phyloP scores from a whole-genome alignment of 495 filamentous ascomycete species.

The Neurospora sp. region DNA sequence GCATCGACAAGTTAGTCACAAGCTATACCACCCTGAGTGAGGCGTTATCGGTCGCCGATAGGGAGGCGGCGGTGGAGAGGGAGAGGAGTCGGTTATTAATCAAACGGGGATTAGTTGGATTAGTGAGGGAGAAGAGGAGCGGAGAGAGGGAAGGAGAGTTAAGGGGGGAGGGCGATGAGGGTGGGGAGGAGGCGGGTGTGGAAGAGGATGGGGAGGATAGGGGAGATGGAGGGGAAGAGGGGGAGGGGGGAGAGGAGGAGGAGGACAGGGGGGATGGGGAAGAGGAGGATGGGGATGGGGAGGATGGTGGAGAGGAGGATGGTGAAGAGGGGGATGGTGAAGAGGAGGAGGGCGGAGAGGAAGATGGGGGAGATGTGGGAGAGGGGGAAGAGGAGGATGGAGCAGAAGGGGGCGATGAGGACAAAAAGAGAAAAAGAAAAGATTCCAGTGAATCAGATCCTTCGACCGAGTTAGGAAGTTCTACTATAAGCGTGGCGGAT shows the following conservation, averaged over 20 bases:
- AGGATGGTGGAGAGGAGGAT: not conserved
- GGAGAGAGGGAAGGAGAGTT: not conserved
- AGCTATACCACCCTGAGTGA: no score
- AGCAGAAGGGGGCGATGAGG: not conserved
- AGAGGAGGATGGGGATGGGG: no score
- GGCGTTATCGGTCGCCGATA: no score
- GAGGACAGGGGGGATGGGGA: not conserved
- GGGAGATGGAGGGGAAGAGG: not conserved
- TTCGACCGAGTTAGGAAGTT: not conserved
- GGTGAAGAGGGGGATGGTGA: not conserved
- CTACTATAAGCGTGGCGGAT: not conserved
- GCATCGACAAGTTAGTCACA: no score
- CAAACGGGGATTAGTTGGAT: no score
- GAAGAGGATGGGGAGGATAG: not conserved
- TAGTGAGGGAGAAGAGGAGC: no score
- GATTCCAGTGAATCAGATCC: not conserved
- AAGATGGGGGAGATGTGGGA: no score
- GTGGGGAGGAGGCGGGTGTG: rapidly evolving
- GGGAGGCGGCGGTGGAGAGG: no score
- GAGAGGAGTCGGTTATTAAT: not conserved
- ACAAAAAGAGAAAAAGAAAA: not conserved
- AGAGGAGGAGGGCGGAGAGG: no score
- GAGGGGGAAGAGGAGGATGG: not conserved
- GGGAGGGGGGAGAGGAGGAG: no score
- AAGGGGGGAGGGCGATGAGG: no score